Evolutionary conservation across 352 stramenopile species (phyloP).

Genomic region (Phytophthora megakarya): DNA sequence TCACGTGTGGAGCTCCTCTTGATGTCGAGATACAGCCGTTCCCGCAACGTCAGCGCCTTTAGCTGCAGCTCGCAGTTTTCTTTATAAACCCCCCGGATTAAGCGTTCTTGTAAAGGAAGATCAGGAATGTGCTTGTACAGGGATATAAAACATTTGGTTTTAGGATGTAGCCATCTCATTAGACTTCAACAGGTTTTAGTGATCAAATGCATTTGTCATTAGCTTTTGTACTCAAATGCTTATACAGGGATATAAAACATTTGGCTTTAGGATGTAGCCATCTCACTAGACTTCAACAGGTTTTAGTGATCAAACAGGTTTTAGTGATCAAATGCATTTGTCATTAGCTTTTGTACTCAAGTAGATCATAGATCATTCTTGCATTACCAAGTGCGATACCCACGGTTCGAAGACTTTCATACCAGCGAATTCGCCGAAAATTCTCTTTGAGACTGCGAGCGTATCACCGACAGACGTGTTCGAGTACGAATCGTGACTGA

Average conservation of each 20-base stretch:
- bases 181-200: background rate
- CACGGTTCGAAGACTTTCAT: too few species aligned
- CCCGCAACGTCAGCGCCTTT: background rate
- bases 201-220: too few species aligned
- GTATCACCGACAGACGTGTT: slow-evolving; percentile 52
- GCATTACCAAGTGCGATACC: too few species aligned
- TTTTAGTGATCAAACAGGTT: too few species aligned
- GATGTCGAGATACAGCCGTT: slow-evolving; percentile 5
- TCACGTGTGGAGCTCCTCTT: background rate
- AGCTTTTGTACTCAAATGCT: too few species aligned
- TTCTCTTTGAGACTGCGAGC: slow-evolving; percentile 53
- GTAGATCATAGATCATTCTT: too few species aligned
- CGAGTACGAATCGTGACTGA: slow-evolving; percentile 56
- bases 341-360: too few species aligned
- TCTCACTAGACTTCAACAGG: background rate
- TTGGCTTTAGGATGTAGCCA: slow-evolving; percentile 9
- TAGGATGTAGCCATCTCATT: slow-evolving; percentile 12
- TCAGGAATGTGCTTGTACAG: slow-evolving; percentile 21
- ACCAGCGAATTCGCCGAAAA: slow-evolving; percentile 66
- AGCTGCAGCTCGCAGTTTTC: slow-evolving; percentile 23
- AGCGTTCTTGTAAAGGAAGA: slow-evolving; percentile 24
- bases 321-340: too few species aligned
- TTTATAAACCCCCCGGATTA: slow-evolving; percentile 23
- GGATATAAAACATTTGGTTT: slow-evolving; percentile 1
- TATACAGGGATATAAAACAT: slow-evolving; percentile 16